Evolutionary conservation across 768 basidiomycete species (phyloP).

Genomic region (Mrakia gelida): DNA sequence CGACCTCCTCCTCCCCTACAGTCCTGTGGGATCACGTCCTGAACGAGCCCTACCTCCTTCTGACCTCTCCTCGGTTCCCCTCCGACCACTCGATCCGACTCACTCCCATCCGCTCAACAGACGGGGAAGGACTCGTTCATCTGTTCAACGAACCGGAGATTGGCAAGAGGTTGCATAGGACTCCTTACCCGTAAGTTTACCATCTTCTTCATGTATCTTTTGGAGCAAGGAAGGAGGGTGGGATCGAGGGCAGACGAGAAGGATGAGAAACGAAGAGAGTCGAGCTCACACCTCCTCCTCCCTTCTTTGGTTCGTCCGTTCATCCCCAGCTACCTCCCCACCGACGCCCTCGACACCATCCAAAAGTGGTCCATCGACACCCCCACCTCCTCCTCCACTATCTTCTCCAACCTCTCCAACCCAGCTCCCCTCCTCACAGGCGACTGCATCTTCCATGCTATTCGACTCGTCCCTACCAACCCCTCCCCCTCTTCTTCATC

Average conservation of each 20-base stretch:
- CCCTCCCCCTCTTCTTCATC: background rate
- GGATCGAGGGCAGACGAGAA: background rate
- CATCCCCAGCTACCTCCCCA: conserved; percentile 1
- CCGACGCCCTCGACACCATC: background rate
- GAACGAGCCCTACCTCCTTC: background rate
- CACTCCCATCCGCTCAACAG: background rate
- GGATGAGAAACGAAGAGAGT: too few relatives aligned
- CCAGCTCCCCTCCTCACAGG: background rate
- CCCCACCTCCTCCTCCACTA: background rate
- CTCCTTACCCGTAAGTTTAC: background rate
- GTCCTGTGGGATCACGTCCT: background rate
- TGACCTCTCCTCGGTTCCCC: background rate
- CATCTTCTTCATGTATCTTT: background rate
- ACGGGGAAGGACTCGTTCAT: background rate
- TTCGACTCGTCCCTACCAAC: background rate
- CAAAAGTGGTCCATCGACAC: background rate
- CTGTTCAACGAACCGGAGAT: background rate
- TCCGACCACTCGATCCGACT: background rate
- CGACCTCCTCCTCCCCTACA: background rate
- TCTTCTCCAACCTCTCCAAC: background rate
- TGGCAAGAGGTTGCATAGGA: background rate
- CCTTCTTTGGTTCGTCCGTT: background rate
- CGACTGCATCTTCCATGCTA: background rate
- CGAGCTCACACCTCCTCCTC: background rate
- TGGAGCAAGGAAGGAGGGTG: background rate